These are phyloP conservation scores for Glomus cerebriforme DNA, from an alignment of 192 early-diverging fungal genomes.

Conservation along the genomic window DNA sequence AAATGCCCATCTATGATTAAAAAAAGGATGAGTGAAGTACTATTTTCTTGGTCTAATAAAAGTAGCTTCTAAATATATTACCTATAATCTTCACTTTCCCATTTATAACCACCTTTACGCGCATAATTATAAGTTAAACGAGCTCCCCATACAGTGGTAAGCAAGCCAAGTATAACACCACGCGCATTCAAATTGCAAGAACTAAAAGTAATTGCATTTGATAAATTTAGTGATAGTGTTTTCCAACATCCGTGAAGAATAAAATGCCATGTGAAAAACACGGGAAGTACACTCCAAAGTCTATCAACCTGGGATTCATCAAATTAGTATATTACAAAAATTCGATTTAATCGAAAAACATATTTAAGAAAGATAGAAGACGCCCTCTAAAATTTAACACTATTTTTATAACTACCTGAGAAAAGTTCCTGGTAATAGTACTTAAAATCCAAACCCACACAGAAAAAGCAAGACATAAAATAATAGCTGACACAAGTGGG, in stretches of 20 bases:
- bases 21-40: neutral
- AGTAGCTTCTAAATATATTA: constrained; percentile 53
- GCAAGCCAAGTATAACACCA: constrained; percentile 39
- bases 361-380: too few species aligned
- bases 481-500: neutral
- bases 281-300: constrained; percentile 76
- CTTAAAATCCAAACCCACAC: neutral
- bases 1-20: constrained; percentile 6
- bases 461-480: neutral
- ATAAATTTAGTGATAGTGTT: constrained; percentile 1
- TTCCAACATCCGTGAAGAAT: constrained; percentile 51
- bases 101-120: constrained; percentile 74
- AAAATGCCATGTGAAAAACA: constrained; percentile 60
- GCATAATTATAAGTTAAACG: constrained; percentile 80
- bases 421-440: neutral
- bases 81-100: constrained; percentile 74
- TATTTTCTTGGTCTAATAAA: neutral
- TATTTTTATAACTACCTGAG: neutral
- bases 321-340: neutral
- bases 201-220: neutral
- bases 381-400: too few species aligned
- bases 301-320: constrained; percentile 49
- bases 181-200: constrained; percentile 31
- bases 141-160: constrained; percentile 69
- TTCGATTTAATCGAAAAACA: too few species aligned